Percentiles rank a stretch among this genome's conserved stretches.
These are phyloP conservation scores for Candida silvicultrix DNA, from an alignment of 805 yeast genomes.

Conservation along the genomic window DNA sequence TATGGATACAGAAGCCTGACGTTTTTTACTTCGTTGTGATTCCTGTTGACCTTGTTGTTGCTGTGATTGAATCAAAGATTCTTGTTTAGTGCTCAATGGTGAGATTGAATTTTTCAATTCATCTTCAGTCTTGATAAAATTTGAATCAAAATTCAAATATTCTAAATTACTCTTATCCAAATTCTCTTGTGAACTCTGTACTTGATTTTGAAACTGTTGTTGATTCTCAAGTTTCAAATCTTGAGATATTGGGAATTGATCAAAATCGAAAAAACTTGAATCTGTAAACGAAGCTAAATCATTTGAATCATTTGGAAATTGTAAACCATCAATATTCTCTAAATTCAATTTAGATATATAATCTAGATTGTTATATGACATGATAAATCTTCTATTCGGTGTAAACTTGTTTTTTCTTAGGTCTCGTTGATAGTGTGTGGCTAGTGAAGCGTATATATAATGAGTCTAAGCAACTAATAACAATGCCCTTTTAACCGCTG, in stretches of 20 bases:
- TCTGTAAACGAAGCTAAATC: constrained; percentile 17
- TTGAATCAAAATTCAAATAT: not conserved
- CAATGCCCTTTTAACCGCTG: no score
- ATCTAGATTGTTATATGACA: not conserved
- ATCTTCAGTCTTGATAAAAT: no score
- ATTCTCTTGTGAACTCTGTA: not conserved
- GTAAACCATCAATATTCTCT: not conserved
- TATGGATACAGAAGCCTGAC: no score
- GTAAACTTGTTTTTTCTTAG: no score
- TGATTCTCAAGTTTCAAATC: constrained; percentile 4
- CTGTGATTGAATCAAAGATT: not conserved
- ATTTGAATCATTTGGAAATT: not conserved
- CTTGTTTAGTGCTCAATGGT: no score
- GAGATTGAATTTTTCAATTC: no score
- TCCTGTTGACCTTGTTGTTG: no score
- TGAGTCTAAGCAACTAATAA: no score
- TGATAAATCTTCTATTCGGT: no score
- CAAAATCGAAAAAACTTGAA: constrained; percentile 19
- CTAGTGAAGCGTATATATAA: no score
- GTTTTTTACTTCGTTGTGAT: not conserved
- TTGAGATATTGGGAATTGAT: constrained; percentile 8
- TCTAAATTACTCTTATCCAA: no score
- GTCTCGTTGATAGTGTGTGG: no score
- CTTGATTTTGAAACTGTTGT: constrained; percentile 2
- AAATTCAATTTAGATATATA: not conserved